Evolutionary conservation across 2,329 filamentous ascomycete species (phyloP).

Genomic region (Geosmithia putterillii): DNA sequence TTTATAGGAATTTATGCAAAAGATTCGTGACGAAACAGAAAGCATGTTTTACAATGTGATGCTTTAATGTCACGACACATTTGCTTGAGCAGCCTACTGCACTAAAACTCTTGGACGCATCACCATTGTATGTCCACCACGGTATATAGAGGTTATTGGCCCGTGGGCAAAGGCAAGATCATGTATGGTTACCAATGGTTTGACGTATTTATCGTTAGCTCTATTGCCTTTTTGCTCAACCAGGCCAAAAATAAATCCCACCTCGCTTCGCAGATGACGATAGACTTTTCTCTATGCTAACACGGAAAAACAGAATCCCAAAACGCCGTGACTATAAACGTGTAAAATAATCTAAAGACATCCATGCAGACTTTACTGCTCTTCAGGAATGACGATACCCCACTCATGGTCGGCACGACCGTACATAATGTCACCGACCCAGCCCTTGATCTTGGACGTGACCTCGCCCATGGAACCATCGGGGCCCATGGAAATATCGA

Average conservation of each 20-base stretch:
- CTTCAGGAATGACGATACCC: conserved; percentile 55
- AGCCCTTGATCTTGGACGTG: conserved; percentile 51
- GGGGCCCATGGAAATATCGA: conserved; percentile 48
- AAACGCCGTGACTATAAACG: not conserved
- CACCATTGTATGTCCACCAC: not conserved
- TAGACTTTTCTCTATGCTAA: not conserved
- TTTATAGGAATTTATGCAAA: conserved; percentile 14
- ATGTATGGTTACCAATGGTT: conserved; percentile 1
- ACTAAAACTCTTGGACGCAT: not conserved
- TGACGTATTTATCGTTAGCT: conserved; percentile 1
- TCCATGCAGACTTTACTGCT: conserved; percentile 19
- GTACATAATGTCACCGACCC: conserved; percentile 64
- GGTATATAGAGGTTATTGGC: not conserved
- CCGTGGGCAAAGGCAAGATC: not conserved
- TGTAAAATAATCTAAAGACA: not conserved
- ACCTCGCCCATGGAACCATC: conserved; percentile 36
- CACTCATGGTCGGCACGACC: conserved; percentile 56
- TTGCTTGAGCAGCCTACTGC: too few species aligned
- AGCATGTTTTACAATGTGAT: conserved; percentile 11
- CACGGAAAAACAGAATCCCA: not conserved
- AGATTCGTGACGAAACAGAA: conserved; percentile 11
- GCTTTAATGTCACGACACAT: not conserved
- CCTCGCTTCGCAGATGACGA: not conserved
- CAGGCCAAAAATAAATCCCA: not conserved
- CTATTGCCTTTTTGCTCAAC: not conserved